Conservation (phyloP, 78 protist genomes). For the slime mould (Dictyostelium discoideum) region DNA sequence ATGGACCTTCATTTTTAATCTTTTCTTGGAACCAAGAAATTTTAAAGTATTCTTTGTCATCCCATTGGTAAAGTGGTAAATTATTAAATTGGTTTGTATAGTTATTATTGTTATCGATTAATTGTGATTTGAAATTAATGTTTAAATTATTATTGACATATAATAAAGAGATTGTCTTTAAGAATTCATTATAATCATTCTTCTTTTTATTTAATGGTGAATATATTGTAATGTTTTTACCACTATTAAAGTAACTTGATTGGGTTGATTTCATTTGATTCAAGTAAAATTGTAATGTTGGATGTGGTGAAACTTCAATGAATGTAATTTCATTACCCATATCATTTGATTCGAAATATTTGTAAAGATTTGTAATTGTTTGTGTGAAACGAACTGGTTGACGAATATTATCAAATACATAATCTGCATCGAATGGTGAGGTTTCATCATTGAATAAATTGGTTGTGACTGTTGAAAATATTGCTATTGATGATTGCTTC, state of each 20-base stretch:
- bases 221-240: not conserved
- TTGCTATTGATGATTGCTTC: not conserved
- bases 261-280: not conserved
- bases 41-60: not conserved
- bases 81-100: not conserved
- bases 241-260: not conserved
- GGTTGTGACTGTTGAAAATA: slow-evolving; percentile 10
- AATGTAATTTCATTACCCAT: not conserved
- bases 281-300: slow-evolving; percentile 23
- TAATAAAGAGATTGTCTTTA: not conserved
- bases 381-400: slow-evolving; percentile 13
- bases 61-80: slow-evolving; percentile 29
- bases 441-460: not conserved
- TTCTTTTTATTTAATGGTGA: slow-evolving; percentile 6
- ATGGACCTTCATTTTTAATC: not conserved
- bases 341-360: not conserved
- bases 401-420: not conserved
- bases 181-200: not conserved
- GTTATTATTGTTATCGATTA: not conserved
- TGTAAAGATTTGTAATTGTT: not conserved
- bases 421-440: not conserved
- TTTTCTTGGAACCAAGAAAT: not conserved
- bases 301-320: slow-evolving; percentile 17
- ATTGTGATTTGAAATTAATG: slow-evolving; percentile 3
- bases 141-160: not conserved